Percentiles rank a stretch among this genome's conserved stretches.
Evolutionary conservation across 2,329 filamentous ascomycete genomes (phyloP).

Genomic region (Phaeosphaeria sp.): DNA sequence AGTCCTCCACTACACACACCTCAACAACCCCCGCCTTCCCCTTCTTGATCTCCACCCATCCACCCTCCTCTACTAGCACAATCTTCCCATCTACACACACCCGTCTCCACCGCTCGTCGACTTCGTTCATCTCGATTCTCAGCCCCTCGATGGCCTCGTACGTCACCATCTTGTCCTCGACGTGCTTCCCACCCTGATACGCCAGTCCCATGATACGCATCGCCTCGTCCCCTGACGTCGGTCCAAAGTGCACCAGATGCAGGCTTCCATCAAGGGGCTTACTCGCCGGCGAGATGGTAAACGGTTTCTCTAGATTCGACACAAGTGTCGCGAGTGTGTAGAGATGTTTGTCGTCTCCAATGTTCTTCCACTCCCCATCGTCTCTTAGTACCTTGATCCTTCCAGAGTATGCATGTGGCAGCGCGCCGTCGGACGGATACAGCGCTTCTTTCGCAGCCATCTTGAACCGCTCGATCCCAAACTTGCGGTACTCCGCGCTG

Average conservation of each 20-base stretch:
- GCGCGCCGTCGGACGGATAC: conserved; percentile 60
- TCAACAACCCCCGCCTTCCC: conserved; percentile 49
- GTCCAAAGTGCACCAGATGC: conserved; percentile 76
- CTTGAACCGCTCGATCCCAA: conserved; percentile 79
- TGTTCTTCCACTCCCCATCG: conserved; percentile 32
- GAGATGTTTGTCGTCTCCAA: conserved; percentile 63
- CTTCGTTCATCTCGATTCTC: conserved; percentile 70
- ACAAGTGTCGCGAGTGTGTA: conserved; percentile 81
- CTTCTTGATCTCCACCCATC: conserved; percentile 72
- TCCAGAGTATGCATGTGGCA: conserved; percentile 65
- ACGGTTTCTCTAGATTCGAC: conserved; percentile 80
- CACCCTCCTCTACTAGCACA: conserved; percentile 72
- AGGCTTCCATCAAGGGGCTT: conserved; percentile 74
- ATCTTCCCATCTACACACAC: conserved; percentile 94
- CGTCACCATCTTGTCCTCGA: conserved; percentile 62
- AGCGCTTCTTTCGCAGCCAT: conserved; percentile 83
- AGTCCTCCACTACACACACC: conserved; percentile 22
- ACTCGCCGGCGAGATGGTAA: conserved; percentile 79
- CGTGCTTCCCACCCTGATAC: conserved; percentile 64
- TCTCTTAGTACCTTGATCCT: conserved; percentile 54
- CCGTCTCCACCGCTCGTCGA: conserved; percentile 78
- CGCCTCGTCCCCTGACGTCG: conserved; percentile 67
- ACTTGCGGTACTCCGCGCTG: conserved; percentile 77
- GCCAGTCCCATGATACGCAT: conserved; percentile 78
- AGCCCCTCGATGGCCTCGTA: conserved; percentile 76